Evolutionary conservation across 306 rosid species (phyloP), one percentile per base, ranked within the genome.

Genomic region (Corylus heterophylla): DNA sequence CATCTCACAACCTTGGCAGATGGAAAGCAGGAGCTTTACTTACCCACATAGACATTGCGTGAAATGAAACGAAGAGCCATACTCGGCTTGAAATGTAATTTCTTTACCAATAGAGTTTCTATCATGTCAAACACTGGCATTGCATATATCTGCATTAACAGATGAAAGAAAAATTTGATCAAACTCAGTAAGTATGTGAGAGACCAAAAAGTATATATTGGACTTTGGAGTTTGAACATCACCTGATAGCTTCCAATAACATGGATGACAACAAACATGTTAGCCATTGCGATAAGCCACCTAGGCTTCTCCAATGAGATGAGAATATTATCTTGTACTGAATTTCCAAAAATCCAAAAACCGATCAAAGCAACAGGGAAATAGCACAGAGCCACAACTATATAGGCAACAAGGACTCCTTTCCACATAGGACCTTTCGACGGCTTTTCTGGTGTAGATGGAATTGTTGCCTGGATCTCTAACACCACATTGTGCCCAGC

Each of bases 171-270:
- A n/a, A 42, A 22, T 69, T 77, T 51, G 7, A n/a, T 37, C 18
- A 10, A 55, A 20, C 9, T 54, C n/a, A 50, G 69, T 35, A 77
- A 35, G 12, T 16, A 29, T 29, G 13, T 44, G 18, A 47, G 27
- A 45, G 58, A 56, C 4, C 8, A 9, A 37, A 69, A 54, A 35
- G 25, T 59, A 8, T 69, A 11, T 49, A 49, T 49, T 49, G 52
- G 44, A 51, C 2, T 0, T 69, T 5, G 79, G 14, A 70, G 42
- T 37, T 7, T 16, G 62, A 50, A 67, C 29, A 20, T 76, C n/a
- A 94, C 98, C 97, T 94, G 98, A 69, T 95, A 95, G 80, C 98
- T 83, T 83, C 98, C 98, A 75, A 95, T 92, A 11, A 95, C 95
- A 78, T 92, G 98, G 73, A 95, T 27, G 79, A 95, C 98, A 69